phyloP scores from a whole-genome alignment of 495 filamentous ascomycete species.

The Lindgomyces ingoldianus region DNA sequence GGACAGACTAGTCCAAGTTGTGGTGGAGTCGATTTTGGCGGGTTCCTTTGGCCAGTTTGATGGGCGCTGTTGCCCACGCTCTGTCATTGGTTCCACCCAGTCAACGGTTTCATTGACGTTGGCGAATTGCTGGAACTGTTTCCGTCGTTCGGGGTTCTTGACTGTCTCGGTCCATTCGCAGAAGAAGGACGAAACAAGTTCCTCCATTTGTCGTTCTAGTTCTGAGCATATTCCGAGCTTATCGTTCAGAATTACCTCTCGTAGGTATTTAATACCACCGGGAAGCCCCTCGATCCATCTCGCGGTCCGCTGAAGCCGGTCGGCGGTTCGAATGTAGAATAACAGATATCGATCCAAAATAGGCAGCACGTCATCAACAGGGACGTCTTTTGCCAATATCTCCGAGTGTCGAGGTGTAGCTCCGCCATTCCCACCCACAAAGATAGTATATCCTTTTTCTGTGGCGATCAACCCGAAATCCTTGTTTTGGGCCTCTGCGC shows the following conservation, averaged over 20 bases:
- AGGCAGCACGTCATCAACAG: slow-evolving; percentile 77
- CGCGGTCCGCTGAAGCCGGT: slow-evolving; percentile 90
- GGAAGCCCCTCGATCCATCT: slow-evolving; percentile 87
- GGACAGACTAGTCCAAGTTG: slow-evolving; percentile 68
- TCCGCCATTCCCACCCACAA: slow-evolving; percentile 88
- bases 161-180: slow-evolving; percentile 93
- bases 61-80: slow-evolving; percentile 74
- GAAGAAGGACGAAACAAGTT: slow-evolving; percentile 83
- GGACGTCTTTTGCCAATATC: slow-evolving; percentile 86
- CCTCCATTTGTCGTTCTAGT: slow-evolving; percentile 85
- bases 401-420: slow-evolving; percentile 82
- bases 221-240: slow-evolving; percentile 82
- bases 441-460: slow-evolving; percentile 93
- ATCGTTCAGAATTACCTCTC: slow-evolving; percentile 83
- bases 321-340: slow-evolving; percentile 94
- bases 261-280: slow-evolving; percentile 80
- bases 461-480: slow-evolving; percentile 94
- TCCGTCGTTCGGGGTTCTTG: slow-evolving; percentile 66
- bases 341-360: slow-evolving; percentile 89
- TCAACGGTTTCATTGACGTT: slow-evolving; percentile 75
- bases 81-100: slow-evolving; percentile 69
- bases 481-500: slow-evolving; percentile 92
- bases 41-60: slow-evolving; percentile 77
- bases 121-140: slow-evolving; percentile 80
- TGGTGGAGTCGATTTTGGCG: slow-evolving; percentile 69